Evolutionary conservation across 2,329 filamentous ascomycete genomes (phyloP).

Genomic region (Graphium sp.): DNA sequence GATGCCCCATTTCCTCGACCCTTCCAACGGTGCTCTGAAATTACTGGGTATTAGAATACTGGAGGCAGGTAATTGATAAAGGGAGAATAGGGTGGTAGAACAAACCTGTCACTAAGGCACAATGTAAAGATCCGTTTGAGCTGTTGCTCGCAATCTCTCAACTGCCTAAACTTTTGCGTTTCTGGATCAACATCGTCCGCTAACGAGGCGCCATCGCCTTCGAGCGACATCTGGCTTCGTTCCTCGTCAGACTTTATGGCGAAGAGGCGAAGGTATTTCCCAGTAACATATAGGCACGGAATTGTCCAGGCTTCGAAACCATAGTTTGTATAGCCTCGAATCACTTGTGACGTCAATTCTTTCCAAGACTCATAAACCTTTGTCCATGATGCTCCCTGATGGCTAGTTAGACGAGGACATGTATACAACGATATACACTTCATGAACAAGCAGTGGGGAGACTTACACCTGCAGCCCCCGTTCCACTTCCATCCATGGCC

Average conservation of each 20-base stretch:
- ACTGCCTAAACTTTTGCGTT: conserved; percentile 60
- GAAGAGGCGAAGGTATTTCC: conserved; percentile 73
- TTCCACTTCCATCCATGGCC: conserved; percentile 31
- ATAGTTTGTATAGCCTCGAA: conserved; percentile 63
- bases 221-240: conserved; percentile 19
- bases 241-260: conserved; percentile 82
- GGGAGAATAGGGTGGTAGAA: no score
- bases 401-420: no score
- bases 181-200: conserved; percentile 73
- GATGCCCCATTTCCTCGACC: conserved; percentile 94
- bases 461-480: no score
- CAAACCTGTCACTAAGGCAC: conserved; percentile 76
- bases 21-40: conserved; percentile 57
- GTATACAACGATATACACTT: not conserved
- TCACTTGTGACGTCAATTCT: conserved; percentile 58
- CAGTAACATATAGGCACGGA: conserved; percentile 73
- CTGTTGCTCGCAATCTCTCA: conserved; percentile 80
- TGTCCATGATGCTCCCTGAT: conserved; percentile 44
- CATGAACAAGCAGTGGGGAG: not conserved
- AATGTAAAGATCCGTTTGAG: conserved; percentile 86
- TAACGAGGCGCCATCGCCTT: conserved; percentile 28
- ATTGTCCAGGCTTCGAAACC: conserved; percentile 83
- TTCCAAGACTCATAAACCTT: conserved; percentile 82
- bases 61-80: no score
- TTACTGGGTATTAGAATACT: no score